Base-by-base conservation (phyloP, 2,329 filamentous ascomycete genomes). In the Cladophialophora yegresii region DNA sequence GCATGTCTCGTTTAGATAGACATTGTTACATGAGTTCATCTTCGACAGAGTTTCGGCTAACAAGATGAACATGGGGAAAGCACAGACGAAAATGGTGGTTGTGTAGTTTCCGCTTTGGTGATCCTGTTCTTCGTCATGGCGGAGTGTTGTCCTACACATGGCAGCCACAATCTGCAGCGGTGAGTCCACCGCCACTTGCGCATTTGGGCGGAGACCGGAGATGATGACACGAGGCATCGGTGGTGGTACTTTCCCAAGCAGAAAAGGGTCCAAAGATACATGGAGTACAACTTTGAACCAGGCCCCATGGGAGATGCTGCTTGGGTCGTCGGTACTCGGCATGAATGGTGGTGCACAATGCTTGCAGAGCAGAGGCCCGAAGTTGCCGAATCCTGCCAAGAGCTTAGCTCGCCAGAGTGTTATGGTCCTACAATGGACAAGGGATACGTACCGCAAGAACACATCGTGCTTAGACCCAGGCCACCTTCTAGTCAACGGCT, bases 111-210 rank as follows among this genome's bases (percentile, higher is more conserved):
- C 23, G 28, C 28, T n/a, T 58, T 58, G 45, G 55, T 40, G 33
- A 20, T 20, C 10, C 16, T 20, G 33, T 32, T 28, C 9, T 9
- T 36, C 22, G 58, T 53, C 63, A 40, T 57, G 50, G 43, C 26
- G 40, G 33, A 7, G 47, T 36, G 9, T 16, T 26, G 30, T 55
- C 47, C 40, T 60, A 58, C 60, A 60, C 63, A 68, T 64, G 63
- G 61, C 61, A 57, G 63, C 61, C 54, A 63, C 61, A 43, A 47
- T 47, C n/a, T 59, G 66, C 61, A 58, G 66, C 66, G 66, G 66
- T 68, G 66, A 64, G 62, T 54, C 61, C 61, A 68, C 66, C 66
- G 66, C 66, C 54, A 51, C 45, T 66, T 56, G 33, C 36, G 13
- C 6, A 43, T 36, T 47, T 22, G 33, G 28, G 33, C 61, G 50